Evolutionary conservation across 2,329 filamentous ascomycete species (phyloP), one percentile per base, ranked within the genome.

Genomic region (Sphaerulina populicola): DNA sequence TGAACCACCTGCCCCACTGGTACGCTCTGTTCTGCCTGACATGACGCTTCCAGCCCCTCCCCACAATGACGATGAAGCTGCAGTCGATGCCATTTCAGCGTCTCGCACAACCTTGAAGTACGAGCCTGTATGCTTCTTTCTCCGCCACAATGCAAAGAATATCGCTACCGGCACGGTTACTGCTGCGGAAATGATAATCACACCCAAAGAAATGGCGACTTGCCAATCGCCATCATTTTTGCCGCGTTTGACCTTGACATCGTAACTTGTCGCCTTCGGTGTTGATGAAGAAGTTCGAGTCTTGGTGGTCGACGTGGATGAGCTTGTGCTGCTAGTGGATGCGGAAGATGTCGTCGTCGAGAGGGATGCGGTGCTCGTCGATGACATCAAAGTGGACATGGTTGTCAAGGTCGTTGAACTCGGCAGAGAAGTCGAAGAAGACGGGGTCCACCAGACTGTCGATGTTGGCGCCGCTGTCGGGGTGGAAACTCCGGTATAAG

Each of bases 101-200:
- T 47, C 49, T 42, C 47, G 46, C 18, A 47, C 47, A 14, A 47
- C 45, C 15, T 50, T 53, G 42, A 53, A 53, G 38, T 43, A 53
- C 18, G 29, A 29, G 21, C 51, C 51, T 14, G 42, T 47, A 35
- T 43, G 30, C 29, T 31, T 36, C 35, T 53, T 53, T 29, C 51
- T 45, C 1, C 41, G 43, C 47, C 51, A 53, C n/a, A 45, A 23
- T 8, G 43, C 36, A 10, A 35, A 44, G 11, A 53, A 42, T 7
- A 50, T 44, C 2, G 42, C 27, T 21, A 37, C 31, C 14, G 43
- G 47, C 9, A 44, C 15, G 14, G 33, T 21, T 5, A 51, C 10
- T 30, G 44, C 48, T 21, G 36, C 40, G 15, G 48, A 12, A 27
- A 42, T 52, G 27, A 51, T n/a, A n/a, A 54, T 18, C 11, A 51